Base-by-base conservation (phyloP, 2,329 filamentous ascomycete genomes). In the Hypoxylon sp. region DNA sequence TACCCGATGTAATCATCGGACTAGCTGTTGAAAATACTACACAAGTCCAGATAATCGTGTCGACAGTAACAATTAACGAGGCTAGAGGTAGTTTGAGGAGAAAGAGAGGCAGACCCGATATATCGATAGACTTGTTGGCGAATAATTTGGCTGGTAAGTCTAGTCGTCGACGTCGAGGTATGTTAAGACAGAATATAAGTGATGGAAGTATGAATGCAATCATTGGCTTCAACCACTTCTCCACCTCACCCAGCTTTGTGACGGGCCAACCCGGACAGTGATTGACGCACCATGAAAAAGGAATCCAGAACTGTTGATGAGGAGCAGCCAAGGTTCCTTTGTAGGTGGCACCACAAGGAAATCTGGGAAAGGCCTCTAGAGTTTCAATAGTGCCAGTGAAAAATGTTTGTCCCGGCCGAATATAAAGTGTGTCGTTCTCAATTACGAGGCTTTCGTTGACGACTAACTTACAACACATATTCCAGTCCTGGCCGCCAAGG, bases 171-270 rank as follows among this genome's bases (percentile, higher is more conserved):
- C 64, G 59, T 22, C 64, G 64, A 14, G 64, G 64, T 33, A 68
- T 63, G 25, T 63, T 68, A 22, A 68, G 64, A 20, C 64, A 68
- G 35, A 68, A 68, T 33, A 62, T 58, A 1, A 68, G 54, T 3
- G 64, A 68, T 8, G 64, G 64, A 10, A 68, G 46, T 50, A 64
- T 64, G n/a, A 68, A 68, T 3, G 60, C 33, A 37, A 68, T 60
- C 49, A 68, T 40, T 10, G 64, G 64, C 25, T 68, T 68, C 13
- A 63, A 11, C 64, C 64, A 68, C 30, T 60, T 54, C 1, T 54
- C 42, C 17, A 63, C 27, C 3, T 63, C 37, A 50, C 10, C 4
- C 6, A 31, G 17, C 14, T 22, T 49, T 17, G 54, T 68, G 14
- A 56, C 42, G 2, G 58, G 54, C 64, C 64, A 68, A 20, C 64